These are phyloP conservation scores for Arachnomyces sp. DNA, from an alignment of 2,329 filamentous ascomycete genomes.

Conservation along the genomic window DNA sequence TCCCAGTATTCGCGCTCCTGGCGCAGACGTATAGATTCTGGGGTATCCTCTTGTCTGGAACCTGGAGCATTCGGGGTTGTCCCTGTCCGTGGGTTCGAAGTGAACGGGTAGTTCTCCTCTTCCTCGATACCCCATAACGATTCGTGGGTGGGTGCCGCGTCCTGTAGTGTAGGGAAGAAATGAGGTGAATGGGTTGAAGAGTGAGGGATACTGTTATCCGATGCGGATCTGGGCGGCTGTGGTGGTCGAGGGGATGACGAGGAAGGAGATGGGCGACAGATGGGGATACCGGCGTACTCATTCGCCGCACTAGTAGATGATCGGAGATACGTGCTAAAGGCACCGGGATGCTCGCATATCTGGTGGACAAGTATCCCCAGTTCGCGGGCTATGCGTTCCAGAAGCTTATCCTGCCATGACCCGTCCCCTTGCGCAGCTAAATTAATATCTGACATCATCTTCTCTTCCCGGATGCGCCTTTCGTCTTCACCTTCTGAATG, in stretches of 20 bases:
- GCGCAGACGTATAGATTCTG: constrained; percentile 38
- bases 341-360: constrained; percentile 69
- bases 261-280: constrained; percentile 25
- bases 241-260: constrained; percentile 6
- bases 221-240: constrained; percentile 11
- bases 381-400: constrained; percentile 80
- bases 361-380: constrained; percentile 76
- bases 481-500: constrained; percentile 14
- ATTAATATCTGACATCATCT: constrained; percentile 24
- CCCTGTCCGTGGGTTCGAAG: constrained; percentile 32
- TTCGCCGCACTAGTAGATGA: constrained; percentile 53
- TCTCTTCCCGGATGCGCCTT: constrained; percentile 22
- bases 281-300: constrained; percentile 70
- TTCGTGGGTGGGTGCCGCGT: constrained; percentile 39
- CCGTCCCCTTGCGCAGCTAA: constrained; percentile 21
- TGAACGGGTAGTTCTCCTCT: constrained; percentile 40
- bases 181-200: constrained; percentile 32
- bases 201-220: constrained; percentile 16
- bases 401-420: constrained; percentile 64
- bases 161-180: constrained; percentile 43
- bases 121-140: constrained; percentile 62
- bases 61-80: constrained; percentile 12
- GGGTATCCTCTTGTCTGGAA: constrained; percentile 23
- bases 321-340: constrained; percentile 72
- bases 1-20: constrained; percentile 77